These are phyloP conservation scores for Leccinum variicolor DNA, from an alignment of 768 basidiomycete genomes.

Conservation along the genomic window DNA sequence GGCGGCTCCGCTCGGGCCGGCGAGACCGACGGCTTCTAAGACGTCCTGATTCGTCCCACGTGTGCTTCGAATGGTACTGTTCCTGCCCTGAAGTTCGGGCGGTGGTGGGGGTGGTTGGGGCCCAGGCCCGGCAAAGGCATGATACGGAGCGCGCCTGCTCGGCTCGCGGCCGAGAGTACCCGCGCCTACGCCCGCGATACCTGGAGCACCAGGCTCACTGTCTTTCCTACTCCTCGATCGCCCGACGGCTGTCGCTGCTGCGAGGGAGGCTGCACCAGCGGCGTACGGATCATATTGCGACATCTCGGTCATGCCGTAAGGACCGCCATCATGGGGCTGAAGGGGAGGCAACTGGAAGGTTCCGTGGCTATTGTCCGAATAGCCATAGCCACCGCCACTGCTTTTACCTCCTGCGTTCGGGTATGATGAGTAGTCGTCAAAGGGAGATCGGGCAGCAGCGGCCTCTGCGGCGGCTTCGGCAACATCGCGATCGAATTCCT, in stretches of 20 bases:
- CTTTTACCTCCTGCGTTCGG: conserved; percentile 20
- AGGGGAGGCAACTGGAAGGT: conserved; percentile 50
- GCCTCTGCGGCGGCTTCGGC: conserved; percentile 69
- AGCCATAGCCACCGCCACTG: conserved; percentile 29
- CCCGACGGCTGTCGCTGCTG: conserved; percentile 18
- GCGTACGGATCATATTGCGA: conserved; percentile 37
- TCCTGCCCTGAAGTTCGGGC: conserved; percentile 12
- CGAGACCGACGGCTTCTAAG: conserved; percentile 27
- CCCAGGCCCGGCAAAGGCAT: conserved; percentile 36
- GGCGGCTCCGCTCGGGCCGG: conserved; percentile 7
- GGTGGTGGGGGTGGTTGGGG: conserved; percentile 19
- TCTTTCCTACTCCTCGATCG: conserved; percentile 27
- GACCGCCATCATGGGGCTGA: conserved; percentile 39
- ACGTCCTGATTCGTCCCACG: conserved; percentile 25
- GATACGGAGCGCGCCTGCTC: conserved; percentile 34
- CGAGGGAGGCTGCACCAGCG: conserved; percentile 19
- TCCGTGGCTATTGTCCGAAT: conserved; percentile 55
- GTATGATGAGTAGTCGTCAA: conserved; percentile 44
- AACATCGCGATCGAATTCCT: conserved; percentile 69
- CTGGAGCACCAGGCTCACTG: conserved; percentile 35
- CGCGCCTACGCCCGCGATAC: conserved; percentile 37
- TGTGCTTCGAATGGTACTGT: conserved; percentile 15
- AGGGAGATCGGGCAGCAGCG: conserved; percentile 48
- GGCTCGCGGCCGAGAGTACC: conserved; percentile 29
- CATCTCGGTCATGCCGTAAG: conserved; percentile 53